Base-by-base conservation (phyloP, 2,329 filamentous ascomycete genomes). In the Beauveria sp. region DNA sequence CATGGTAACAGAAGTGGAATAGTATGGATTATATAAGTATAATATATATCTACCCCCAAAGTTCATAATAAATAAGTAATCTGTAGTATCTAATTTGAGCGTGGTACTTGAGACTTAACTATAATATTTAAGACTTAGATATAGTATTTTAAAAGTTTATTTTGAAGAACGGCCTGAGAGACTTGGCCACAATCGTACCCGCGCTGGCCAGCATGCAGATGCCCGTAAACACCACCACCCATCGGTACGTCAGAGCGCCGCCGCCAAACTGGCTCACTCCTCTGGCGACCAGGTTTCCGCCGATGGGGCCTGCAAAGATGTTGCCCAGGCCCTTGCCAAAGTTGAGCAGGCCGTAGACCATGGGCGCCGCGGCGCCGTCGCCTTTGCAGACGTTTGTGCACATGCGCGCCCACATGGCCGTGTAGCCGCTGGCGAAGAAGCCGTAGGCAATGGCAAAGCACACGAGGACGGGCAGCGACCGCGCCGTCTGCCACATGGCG, bases 361-460 rank as follows among this genome's bases (percentile, higher is more conserved):
- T 65, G 10, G 70, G 59, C 3, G 68, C 64, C 9, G 69, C 65
- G 12, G 66, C 66, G 1, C 67, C 68, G n/a, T 72, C 71, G 46
- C 69, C 64, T 48, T 64, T 69, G 48, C 57, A 51, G 16, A 74
- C 67, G 0, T 69, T 68, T 1, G 63, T 69, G 9, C 70, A 69
- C 71, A 75, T 74, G 1, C 64, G 66, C 31, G 65, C 64, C 24
- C 66, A 65, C 61, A 67, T 56, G 5, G 65, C 65, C 3, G 53
- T 62, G 49, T 62, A 65, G n/a, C 54, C 62, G 31, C 54, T 59
- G n/a, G 40, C 60, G 46, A 64, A 64, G 48, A 84, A 83, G 5
- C 83, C 83, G 66, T 81, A 86, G 0, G 77, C 71, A 3, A 83
- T 67, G 2, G 77, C 75, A 66, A 85, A 86, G 0, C 78, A 62